Evolutionary conservation across 1,284 basidiomycete genomes (phyloP), one percentile per base, ranked within the genome.

Genomic region (Coriolopsis trogii): DNA sequence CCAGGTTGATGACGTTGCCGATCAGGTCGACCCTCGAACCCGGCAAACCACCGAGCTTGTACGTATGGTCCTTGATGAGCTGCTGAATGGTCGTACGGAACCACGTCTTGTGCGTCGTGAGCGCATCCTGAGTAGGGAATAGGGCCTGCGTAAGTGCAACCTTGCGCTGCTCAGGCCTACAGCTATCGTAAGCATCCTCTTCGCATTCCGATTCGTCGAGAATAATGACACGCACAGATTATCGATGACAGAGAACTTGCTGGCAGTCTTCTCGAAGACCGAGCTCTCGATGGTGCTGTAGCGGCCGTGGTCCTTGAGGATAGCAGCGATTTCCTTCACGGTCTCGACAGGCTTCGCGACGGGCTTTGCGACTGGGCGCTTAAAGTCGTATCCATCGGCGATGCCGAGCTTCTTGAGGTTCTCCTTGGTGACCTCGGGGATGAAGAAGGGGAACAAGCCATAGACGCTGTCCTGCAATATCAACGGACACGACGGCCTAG

Each of bases 361-460:
- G 4, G 63, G 70, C 46, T 13, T 62, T 58, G 31, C 55, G 33
- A 64, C 68, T 0, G 87, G 85, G 25, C 83, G 74, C n/a, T 67
- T 65, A 36, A 82, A 48, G 49, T 79, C 75, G 58, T 90, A 89
- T 31, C 77, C 68, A 23, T 78, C 71, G 23, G 74, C 58, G 28
- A 79, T 71, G 13, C 78, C 76, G 44, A 91, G 64, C 42, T 86
- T 79, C 46, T 69, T 74, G 48, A 91, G 71, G 65, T 82, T 70
- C 5, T 63, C 68, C 59, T 79, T 71, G 87, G 90, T 89, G 16
- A 82, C 64, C 9, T 76, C 69, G 31, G 92, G 81, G 6, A 85
- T 87, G 80, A 91, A 84, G 60, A 95, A 78, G 18, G 92, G 89
- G 82, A 93, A 92, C 76, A 89, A 87, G 1, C 85, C 83, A 64